A percentile compares a stretch with the other conserved stretches of the same genome.
Conservation (phyloP, 306 rosid genomes). For the Alnus glutinosa region DNA sequence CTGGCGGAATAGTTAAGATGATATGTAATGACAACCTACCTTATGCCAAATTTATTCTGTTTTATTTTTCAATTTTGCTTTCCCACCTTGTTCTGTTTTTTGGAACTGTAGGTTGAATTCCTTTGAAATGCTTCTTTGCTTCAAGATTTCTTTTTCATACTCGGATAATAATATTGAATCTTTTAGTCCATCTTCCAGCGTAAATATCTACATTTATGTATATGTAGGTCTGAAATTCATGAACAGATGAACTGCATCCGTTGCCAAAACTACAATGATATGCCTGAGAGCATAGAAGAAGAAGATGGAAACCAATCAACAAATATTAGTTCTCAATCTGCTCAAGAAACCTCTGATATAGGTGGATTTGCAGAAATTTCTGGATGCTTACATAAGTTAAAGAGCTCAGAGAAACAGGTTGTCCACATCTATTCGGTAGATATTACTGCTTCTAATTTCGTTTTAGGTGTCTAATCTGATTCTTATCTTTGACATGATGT, state of each 20-base stretch:
- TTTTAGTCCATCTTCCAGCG: conserved; percentile 9
- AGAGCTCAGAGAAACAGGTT: conserved; percentile 93
- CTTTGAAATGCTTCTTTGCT: background rate
- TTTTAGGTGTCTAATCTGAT: background rate
- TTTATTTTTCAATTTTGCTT: conserved; percentile 1
- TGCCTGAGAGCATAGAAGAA: conserved; percentile 35
- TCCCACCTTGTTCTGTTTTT: background rate
- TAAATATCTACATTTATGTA: conserved; percentile 24
- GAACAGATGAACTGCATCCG: conserved; percentile 81
- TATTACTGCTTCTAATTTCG: conserved; percentile 17
- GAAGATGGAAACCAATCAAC: conserved; percentile 31
- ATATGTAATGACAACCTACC: conserved; percentile 14
- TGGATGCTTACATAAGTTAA: conserved; percentile 78
- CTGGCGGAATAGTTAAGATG: conserved; percentile 9
- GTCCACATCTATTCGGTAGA: conserved; percentile 28
- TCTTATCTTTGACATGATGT: conserved; percentile 24
- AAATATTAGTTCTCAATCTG: conserved; percentile 34
- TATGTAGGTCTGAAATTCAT: conserved; percentile 85
- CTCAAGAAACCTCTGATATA: conserved; percentile 62
- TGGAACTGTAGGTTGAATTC: background rate
- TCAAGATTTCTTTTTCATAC: background rate
- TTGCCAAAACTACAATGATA: conserved; percentile 55
- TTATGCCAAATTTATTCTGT: background rate
- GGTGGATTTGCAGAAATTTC: conserved; percentile 92
- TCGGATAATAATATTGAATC: background rate